These are phyloP conservation scores for Turritis glabra DNA, from an alignment of 345 rosid genomes.

Conservation along the genomic window DNA sequence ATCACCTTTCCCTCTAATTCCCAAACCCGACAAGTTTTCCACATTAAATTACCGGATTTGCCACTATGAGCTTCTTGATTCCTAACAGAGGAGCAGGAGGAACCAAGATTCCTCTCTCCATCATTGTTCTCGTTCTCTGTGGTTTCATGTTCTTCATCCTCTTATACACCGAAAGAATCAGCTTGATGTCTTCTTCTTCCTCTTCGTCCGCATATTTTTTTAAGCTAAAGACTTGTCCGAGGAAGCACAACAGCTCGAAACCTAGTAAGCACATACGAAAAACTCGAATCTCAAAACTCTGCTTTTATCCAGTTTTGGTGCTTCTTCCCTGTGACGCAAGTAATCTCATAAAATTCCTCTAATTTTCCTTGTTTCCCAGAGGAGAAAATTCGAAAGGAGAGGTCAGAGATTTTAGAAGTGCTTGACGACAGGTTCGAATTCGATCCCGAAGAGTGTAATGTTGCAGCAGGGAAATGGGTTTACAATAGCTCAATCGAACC, in stretches of 20 bases:
- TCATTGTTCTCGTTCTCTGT: conserved; percentile 47
- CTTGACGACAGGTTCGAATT: conserved; percentile 84
- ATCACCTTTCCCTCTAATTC: conserved; percentile 39
- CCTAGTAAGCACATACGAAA: conserved; percentile 51
- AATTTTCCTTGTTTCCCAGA: background rate
- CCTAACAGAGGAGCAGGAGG: conserved; percentile 42
- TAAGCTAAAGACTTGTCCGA: conserved; percentile 54
- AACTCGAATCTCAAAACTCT: background rate
- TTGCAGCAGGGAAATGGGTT: conserved; percentile 79
- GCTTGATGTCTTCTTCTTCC: conserved; percentile 45
- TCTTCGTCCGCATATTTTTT: conserved; percentile 43
- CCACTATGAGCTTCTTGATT: conserved; percentile 51
- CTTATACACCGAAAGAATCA: conserved; percentile 61
- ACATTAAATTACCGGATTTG: background rate
- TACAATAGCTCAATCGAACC: conserved; percentile 63
- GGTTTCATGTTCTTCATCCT: conserved; percentile 59
- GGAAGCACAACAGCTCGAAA: conserved; percentile 41
- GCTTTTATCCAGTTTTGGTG: background rate
- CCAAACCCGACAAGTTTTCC: background rate
- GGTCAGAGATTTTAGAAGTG: conserved; percentile 43
- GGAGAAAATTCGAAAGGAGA: conserved; percentile 24
- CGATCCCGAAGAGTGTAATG: conserved; percentile 81
- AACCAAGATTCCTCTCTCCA: conserved; percentile 59
- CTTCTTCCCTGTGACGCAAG: background rate
- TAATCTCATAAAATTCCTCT: background rate